Conservation (phyloP, 2,329 filamentous ascomycete genomes). For the Aspergillus arachidicola region DNA sequence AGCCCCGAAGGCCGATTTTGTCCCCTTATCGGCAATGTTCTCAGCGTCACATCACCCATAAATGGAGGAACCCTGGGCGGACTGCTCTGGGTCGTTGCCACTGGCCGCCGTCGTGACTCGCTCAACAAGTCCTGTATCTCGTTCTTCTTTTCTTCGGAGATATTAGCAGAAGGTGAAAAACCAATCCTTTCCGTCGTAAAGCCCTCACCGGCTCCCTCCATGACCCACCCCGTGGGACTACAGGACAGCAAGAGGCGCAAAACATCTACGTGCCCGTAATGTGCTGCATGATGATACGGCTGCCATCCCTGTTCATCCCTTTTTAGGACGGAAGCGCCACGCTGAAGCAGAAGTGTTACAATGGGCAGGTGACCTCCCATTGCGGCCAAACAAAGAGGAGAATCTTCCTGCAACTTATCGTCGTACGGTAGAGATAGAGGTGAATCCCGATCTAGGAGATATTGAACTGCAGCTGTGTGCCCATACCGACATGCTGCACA, state of each 20-base stretch:
- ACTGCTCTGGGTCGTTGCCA: neutral
- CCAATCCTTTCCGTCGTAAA: slow-evolving; percentile 25
- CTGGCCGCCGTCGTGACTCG: slow-evolving; percentile 7
- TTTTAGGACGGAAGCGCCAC: slow-evolving; percentile 37
- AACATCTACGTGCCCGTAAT: slow-evolving; percentile 39
- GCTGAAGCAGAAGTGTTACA: slow-evolving; percentile 34
- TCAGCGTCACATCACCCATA: neutral
- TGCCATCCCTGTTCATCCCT: slow-evolving; percentile 41
- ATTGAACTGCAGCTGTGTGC: slow-evolving; percentile 36
- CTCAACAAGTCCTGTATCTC: slow-evolving; percentile 24
- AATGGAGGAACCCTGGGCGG: neutral
- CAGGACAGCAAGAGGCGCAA: slow-evolving; percentile 35
- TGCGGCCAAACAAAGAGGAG: slow-evolving; percentile 41
- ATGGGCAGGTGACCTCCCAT: slow-evolving; percentile 37
- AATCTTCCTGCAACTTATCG: slow-evolving; percentile 35
- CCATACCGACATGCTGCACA: slow-evolving; percentile 37
- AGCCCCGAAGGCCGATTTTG: neutral
- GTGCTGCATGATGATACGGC: slow-evolving; percentile 42
- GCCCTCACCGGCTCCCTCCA: slow-evolving; percentile 17
- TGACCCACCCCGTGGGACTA: slow-evolving; percentile 18
- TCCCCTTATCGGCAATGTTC: neutral
- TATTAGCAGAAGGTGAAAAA: slow-evolving; percentile 25
- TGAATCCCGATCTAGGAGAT: slow-evolving; percentile 36
- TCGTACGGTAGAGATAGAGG: slow-evolving; percentile 30
- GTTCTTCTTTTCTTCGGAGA: slow-evolving; percentile 25